Conservation (phyloP, 208 protist genomes). For the Lotmaria passim region DNA sequence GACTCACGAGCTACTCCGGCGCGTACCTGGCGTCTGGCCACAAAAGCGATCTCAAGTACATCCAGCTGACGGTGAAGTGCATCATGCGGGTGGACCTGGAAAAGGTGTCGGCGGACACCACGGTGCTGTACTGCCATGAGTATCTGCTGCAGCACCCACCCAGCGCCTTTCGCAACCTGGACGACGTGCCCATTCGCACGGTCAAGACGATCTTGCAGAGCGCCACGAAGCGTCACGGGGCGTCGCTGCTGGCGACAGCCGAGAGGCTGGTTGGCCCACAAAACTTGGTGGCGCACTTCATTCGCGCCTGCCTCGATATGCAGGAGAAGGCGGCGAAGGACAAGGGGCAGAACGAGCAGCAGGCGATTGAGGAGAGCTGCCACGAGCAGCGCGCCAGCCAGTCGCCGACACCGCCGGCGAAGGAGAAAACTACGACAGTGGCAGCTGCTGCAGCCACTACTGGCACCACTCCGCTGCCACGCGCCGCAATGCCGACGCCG, state of each 20-base stretch:
- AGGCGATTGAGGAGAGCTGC: slow-evolving; percentile 54
- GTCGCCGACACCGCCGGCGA: slow-evolving; percentile 39
- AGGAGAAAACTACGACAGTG: not conserved
- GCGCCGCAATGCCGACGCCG: slow-evolving; percentile 12
- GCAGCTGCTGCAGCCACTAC: slow-evolving; percentile 2
- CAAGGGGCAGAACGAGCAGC: slow-evolving; percentile 50
- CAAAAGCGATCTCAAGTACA: slow-evolving; percentile 86
- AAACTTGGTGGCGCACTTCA: slow-evolving; percentile 88
- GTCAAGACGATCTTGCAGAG: slow-evolving; percentile 91
- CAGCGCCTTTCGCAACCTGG: slow-evolving; percentile 80
- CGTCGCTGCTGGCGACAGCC: slow-evolving; percentile 52
- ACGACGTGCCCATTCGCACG: slow-evolving; percentile 88
- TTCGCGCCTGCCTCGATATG: slow-evolving; percentile 80
- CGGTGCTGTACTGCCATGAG: slow-evolving; percentile 85
- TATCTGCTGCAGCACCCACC: slow-evolving; percentile 91
- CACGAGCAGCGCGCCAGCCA: slow-evolving; percentile 59
- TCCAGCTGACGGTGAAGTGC: slow-evolving; percentile 91
- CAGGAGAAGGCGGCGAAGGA: slow-evolving; percentile 44
- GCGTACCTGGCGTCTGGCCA: slow-evolving; percentile 68
- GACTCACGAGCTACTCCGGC: slow-evolving; percentile 84
- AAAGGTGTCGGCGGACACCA: slow-evolving; percentile 69
- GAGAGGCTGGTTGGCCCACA: slow-evolving; percentile 69
- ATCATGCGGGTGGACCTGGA: slow-evolving; percentile 75
- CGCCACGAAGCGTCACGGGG: slow-evolving; percentile 52
- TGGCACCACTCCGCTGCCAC: slow-evolving; percentile 5